Base-by-base conservation (phyloP, 2,329 filamentous ascomycete species). In the Ceratocystis variospora region DNA sequence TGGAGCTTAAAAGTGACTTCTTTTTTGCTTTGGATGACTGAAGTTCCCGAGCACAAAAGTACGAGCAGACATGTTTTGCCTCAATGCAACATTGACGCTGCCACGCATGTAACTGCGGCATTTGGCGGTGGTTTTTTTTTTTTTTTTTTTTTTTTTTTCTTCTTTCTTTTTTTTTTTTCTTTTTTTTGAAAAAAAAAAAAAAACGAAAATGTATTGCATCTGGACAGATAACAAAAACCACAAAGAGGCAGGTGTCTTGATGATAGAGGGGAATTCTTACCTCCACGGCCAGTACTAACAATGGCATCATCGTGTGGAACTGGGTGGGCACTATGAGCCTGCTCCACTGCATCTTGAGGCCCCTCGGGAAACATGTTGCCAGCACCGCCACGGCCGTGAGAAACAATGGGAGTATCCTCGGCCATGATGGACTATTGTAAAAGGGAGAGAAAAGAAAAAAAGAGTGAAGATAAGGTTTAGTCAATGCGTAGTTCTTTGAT, bases 341-440 rank as follows among this genome's bases (percentile, higher is more conserved):
- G 87, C 82, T 69, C 83, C 81, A 79, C 83, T 81, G 79, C 79
- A 72, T 87, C 87, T 70, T 79, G 71, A 46, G 82, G 85, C 68
- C 79, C 73, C 72, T 86, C 83, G 44, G 75, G 73, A 69, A 77
- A 79, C 74, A 86, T 84, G 74, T 86, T 86, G 71, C 84, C 83
- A 22, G 81, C 81, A 70, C 83, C 83, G 68, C 83, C 83, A 69
- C 83, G 81, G 70, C 83, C 83, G 75, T 85, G 82, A 17, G 82
- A 84, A 64, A 84, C 79, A 72, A 41, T 19, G 62, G 22, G 62
- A 22, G 22, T n/a, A 17, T 2, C 50, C 41, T 33, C 48, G 22
- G 71, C 66, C 74, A 77, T 78, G 25, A 68, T 71, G 61, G 37
- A n/a, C 12, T 59, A 4, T 59, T 33, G 28, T 37, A 31, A 8